Base-by-base conservation (phyloP, 345 rosid species). In the Corchorus olitorius region DNA sequence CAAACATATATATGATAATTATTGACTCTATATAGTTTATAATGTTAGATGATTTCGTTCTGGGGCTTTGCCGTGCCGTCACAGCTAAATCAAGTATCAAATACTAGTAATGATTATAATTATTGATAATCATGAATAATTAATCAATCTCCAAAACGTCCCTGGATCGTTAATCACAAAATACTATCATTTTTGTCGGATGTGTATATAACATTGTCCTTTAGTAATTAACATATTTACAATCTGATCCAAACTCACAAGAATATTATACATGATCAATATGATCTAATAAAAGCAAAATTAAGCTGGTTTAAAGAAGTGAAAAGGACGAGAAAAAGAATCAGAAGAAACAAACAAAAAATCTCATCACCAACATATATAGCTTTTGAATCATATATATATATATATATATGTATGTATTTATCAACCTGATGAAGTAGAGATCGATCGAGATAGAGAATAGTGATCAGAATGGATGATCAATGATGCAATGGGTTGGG, bases 401-500 rank as follows among this genome's bases (percentile, higher is more conserved):
- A 39, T 39, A 39, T 70, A 52, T 27, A 52, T 39, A 39, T 39
- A 39, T 70, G 34, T 27, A 27, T 27, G 27, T 27, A 27, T 27
- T 27, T 27, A 27, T 52, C 46, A 70, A 52, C 74, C 46, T 70
- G 61, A 39, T 27, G 43, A 39, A 27, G 27, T 27, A 27, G 43
- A 39, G 4, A 39, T 39, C 5, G 41, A 39, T 39, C 0, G 43
- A 39, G 43, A 39, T 39, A 39, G 43, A 39, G 0, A 4, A 43
- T 52, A 6, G 16, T n/a, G 10, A 19, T 19, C 19, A 3, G 10
- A 19, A n/a, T 16, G 34, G 1, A 72, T 70, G 74, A 79, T 94
- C 89, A 85, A 86, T 92, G 98, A 84, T 94, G 98, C 80, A 94
- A 85, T 16, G 98, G 97, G 84, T 94, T 94, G 0, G 98, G 97